Conservation (phyloP, 2,329 filamentous ascomycete species). For the Cadophora sp. region DNA sequence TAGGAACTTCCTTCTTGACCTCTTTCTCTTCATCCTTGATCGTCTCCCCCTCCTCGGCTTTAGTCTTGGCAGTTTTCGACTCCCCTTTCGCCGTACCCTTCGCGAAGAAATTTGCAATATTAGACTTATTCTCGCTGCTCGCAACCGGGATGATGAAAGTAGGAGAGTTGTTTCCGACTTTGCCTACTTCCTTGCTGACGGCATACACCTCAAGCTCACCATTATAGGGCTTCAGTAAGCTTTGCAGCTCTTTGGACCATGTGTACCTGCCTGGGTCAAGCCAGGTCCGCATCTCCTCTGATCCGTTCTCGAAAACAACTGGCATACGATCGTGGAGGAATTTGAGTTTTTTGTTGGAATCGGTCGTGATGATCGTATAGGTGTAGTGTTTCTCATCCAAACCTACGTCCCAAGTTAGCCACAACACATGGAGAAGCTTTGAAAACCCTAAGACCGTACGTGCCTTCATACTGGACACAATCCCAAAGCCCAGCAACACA, state of each 20-base stretch:
- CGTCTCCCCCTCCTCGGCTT: neutral
- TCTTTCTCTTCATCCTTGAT: conserved; percentile 18
- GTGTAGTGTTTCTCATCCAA: conserved; percentile 78
- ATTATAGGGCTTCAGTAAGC: conserved; percentile 77
- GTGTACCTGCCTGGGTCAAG: conserved; percentile 74
- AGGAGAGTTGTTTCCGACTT: conserved; percentile 90
- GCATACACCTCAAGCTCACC: conserved; percentile 85
- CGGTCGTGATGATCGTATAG: conserved; percentile 93
- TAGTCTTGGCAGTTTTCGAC: conserved; percentile 20
- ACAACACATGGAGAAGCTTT: neutral
- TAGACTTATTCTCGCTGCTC: conserved; percentile 87
- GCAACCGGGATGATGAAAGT: conserved; percentile 83
- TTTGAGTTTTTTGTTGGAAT: conserved; percentile 79
- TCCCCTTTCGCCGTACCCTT: conserved; percentile 49
- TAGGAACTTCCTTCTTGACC: conserved; percentile 29
- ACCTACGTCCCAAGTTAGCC: conserved; percentile 46
- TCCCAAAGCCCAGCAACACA: conserved; percentile 94
- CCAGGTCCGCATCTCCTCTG: conserved; percentile 74
- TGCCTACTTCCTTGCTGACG: conserved; percentile 88
- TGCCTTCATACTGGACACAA: conserved; percentile 79
- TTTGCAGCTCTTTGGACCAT: conserved; percentile 82
- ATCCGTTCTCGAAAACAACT: conserved; percentile 82
- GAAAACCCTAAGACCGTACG: neutral
- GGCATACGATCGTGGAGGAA: conserved; percentile 98
- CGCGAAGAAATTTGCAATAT: conserved; percentile 92